Conservation (phyloP, 2,329 filamentous ascomycete species). For the Grosmannia huntii region DNA sequence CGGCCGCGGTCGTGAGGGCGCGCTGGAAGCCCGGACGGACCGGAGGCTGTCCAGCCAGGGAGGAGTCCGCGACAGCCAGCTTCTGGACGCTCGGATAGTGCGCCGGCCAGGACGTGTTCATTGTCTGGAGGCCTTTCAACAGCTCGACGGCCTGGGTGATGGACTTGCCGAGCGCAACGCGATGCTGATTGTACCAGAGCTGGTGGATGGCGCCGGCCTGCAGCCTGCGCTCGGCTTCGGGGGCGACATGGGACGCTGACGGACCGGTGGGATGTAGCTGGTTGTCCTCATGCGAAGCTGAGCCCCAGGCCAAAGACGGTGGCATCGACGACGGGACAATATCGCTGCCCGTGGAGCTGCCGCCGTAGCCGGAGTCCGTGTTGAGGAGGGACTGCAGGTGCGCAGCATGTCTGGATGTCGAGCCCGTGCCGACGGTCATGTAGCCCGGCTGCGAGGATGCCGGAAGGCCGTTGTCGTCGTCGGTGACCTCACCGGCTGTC, state of each 20-base stretch:
- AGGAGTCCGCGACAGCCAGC: conserved; percentile 31
- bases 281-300: conserved; percentile 32
- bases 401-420: conserved; percentile 68
- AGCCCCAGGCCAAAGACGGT: conserved; percentile 28
- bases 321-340: conserved; percentile 12
- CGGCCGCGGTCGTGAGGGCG: conserved; percentile 45
- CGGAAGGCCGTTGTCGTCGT: conserved; percentile 8
- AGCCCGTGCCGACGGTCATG: conserved; percentile 78
- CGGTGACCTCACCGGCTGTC: conserved; percentile 9
- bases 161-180: conserved; percentile 71
- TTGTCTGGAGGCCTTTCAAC: conserved; percentile 68
- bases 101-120: conserved; percentile 85
- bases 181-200: conserved; percentile 88
- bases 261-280: conserved; percentile 27
- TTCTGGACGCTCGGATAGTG: conserved; percentile 77
- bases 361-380: conserved; percentile 83
- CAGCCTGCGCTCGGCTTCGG: conserved; percentile 51
- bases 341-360: conserved; percentile 58
- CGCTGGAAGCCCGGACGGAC: conserved; percentile 51
- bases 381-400: conserved; percentile 73
- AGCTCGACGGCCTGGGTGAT: conserved; percentile 80
- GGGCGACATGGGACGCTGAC: conserved; percentile 16
- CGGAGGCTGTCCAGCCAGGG: conserved; percentile 26
- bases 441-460: conserved; percentile 31
- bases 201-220: conserved; percentile 82